Base-by-base conservation (phyloP, 257 asterid species). In the Voacanga thouarsii region DNA sequence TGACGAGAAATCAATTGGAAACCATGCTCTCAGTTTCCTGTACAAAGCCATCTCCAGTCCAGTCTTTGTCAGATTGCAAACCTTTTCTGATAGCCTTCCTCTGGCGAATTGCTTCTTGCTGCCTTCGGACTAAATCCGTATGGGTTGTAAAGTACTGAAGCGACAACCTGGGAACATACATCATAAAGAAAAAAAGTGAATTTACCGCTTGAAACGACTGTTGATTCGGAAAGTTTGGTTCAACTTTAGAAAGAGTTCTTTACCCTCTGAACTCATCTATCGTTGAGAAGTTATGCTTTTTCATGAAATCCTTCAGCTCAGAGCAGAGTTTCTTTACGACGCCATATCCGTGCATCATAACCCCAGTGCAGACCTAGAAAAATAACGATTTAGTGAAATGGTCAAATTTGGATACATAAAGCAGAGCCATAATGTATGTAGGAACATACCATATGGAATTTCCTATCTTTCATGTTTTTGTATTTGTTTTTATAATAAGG, bases 11-110 rank as follows among this genome's bases (percentile, higher is more conserved):
- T 88, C 77, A 91, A 84, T 93, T 91, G 74, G 97, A 92, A 67
- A 92, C 99, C 99, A 94, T 94, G 88, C 94, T 93, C 80, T 94
- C 96, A 5, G 94, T 84, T 84, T 92, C 94, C 37, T 87, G 90
- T 37, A 91, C 97, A 81, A 94, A 92, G 57, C 97, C 97, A 77
- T 92, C 97, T 37, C 97, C 99, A 0, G 99, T 94, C 99, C 99
- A 94, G 88, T 94, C 98, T 83, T 86, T 89, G 79, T 94, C 98
- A 11, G 98, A 94, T 76, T 87, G 89, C 85, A 89, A 80, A 3
- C 98, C 99, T 86, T 92, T 84, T 86, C 86, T 89, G 83, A 85
- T 82, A 3, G 96, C 96, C 84, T 85, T 92, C 80, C 97, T 85
- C 76, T 86, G 89, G 6, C 85, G 88, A 19, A 87, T 88, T 23